These are phyloP conservation scores for Dictyostelium purpureum DNA, from an alignment of 78 protist species.

Conservation along the genomic window DNA sequence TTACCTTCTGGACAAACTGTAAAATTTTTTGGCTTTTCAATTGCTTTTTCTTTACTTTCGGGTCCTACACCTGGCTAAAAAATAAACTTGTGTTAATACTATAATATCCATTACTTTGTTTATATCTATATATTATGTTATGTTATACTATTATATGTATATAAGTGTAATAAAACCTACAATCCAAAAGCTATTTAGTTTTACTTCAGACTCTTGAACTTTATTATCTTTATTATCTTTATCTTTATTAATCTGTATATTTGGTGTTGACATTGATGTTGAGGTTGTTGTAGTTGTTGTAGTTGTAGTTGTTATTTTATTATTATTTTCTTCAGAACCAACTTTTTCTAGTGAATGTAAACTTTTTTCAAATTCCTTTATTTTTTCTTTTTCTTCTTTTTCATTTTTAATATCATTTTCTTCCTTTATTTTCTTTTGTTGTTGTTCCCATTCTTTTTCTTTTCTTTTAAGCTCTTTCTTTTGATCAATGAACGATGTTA, in stretches of 20 bases:
- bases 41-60: neutral
- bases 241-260: neutral
- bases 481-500: conserved; percentile 29
- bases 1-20: conserved; percentile 49
- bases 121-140: too few species aligned
- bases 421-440: neutral
- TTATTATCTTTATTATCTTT: neutral
- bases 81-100: neutral
- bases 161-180: neutral
- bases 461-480: conserved; percentile 32
- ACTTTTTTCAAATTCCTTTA: conserved; percentile 46
- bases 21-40: conserved; percentile 26
- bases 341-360: neutral
- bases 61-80: neutral
- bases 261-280: neutral
- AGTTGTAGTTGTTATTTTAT: neutral
- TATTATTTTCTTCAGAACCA: neutral
- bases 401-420: neutral
- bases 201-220: too few species aligned
- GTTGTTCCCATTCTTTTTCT: conserved; percentile 14
- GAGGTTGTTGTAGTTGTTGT: neutral
- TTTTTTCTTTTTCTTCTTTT: conserved; percentile 1
- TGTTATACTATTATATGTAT: too few species aligned
- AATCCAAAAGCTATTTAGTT: conserved; percentile 27
- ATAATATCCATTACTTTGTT: too few species aligned